phyloP scores from a whole-genome alignment of 805 yeast species.

The Kodamaea kakaduensis region DNA sequence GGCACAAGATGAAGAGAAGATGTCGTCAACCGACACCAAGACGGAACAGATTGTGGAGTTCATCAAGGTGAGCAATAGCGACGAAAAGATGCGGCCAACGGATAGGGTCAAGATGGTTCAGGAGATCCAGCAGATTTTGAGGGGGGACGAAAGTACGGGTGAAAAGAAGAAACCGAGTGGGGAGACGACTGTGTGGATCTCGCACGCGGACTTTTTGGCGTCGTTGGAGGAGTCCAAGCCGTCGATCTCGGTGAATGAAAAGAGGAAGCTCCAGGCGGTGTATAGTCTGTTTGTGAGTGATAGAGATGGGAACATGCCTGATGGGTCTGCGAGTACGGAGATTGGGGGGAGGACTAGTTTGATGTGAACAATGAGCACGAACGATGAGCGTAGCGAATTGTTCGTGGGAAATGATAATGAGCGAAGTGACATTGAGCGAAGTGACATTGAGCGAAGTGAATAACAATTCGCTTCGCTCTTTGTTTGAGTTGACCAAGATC shows the following conservation, averaged over 20 bases:
- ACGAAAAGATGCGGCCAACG: slow-evolving; percentile 26
- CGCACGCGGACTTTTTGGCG: slow-evolving; percentile 50
- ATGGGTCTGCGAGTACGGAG: slow-evolving; percentile 73
- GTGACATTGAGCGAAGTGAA: no score
- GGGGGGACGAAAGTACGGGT: slow-evolving; percentile 8
- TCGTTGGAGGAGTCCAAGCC: slow-evolving; percentile 79
- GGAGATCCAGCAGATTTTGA: slow-evolving; percentile 40
- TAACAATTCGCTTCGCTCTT: no score
- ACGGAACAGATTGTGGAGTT: slow-evolving; percentile 31
- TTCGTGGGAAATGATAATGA: no score
- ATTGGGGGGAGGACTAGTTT: slow-evolving; percentile 83
- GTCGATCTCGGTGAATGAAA: slow-evolving; percentile 78
- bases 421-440: no score
- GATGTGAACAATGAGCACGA: slow-evolving; percentile 58
- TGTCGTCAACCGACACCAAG: slow-evolving; percentile 9
- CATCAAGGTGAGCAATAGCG: slow-evolving; percentile 36
- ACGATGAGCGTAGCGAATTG: no score
- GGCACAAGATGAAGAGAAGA: slow-evolving; percentile 38
- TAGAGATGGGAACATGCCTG: slow-evolving; percentile 85
- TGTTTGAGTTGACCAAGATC: no score
- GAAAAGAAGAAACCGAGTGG: slow-evolving; percentile 6
- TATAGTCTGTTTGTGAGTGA: slow-evolving; percentile 71
- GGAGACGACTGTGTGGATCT: slow-evolving; percentile 40
- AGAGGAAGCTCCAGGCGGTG: slow-evolving; percentile 54
- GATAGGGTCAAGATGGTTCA: slow-evolving; percentile 39